Evolutionary conservation across 2,329 filamentous ascomycete genomes (phyloP).

Genomic region (Penicillium polonicum): DNA sequence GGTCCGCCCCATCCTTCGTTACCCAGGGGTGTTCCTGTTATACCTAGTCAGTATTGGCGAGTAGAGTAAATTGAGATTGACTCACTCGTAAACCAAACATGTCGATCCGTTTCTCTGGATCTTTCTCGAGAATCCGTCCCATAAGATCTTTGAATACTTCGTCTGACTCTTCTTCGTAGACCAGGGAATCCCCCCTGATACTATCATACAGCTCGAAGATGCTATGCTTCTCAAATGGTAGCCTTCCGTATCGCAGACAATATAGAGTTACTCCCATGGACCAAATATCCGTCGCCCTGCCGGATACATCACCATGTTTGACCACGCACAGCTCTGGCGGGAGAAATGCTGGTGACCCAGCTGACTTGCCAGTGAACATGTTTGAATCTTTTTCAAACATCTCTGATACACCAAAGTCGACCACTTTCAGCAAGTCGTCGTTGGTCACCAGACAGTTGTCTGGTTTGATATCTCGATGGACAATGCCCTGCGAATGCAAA

Average conservation of each 20-base stretch:
- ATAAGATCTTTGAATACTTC: conserved; percentile 74
- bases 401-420: conserved; percentile 98
- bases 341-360: conserved; percentile 90
- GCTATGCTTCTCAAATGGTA: conserved; percentile 78
- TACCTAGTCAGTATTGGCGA: conserved; percentile 11
- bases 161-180: conserved; percentile 63
- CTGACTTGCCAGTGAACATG: conserved; percentile 91
- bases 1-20: conserved; percentile 74
- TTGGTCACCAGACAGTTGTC: conserved; percentile 89
- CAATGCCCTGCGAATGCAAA: conserved; percentile 87
- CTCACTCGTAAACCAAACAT: conserved; percentile 80
- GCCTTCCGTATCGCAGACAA: conserved; percentile 81
- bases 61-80: conserved; percentile 8
- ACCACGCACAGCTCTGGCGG: conserved; percentile 88
- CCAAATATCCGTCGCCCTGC: conserved; percentile 92
- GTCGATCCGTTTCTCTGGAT: conserved; percentile 76
- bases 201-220: conserved; percentile 87
- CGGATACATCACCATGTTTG: conserved; percentile 82
- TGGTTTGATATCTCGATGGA: conserved; percentile 96
- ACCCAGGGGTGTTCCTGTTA: conserved; percentile 87
- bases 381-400: conserved; percentile 88
- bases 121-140: conserved; percentile 72
- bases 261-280: conserved; percentile 96
- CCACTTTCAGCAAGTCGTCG: conserved; percentile 92
- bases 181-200: conserved; percentile 69